Evolutionary conservation across 2,329 filamentous ascomycete species (phyloP).

Genomic region (Purpureocillium lavendulum): DNA sequence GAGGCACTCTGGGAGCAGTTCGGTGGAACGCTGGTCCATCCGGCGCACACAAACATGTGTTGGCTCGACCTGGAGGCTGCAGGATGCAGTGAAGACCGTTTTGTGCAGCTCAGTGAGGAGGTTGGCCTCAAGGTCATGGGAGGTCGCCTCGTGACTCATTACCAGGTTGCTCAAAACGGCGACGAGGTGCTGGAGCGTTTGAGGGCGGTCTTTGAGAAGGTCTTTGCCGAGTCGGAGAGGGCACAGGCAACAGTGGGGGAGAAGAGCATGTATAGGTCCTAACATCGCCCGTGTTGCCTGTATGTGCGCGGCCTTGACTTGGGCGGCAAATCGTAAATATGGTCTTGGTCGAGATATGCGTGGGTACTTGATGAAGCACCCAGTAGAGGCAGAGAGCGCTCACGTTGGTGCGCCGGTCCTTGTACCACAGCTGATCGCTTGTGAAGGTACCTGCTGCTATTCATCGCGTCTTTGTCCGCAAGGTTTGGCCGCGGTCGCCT

Average conservation of each 20-base stretch:
- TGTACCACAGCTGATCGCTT: too few species aligned
- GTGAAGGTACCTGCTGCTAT: too few species aligned
- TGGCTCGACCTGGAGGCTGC: conserved; percentile 68
- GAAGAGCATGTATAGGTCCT: conserved; percentile 2
- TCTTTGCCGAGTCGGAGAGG: conserved; percentile 15
- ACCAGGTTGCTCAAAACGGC: conserved; percentile 53
- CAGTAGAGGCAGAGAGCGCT: too few species aligned
- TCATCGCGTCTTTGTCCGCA: too few species aligned
- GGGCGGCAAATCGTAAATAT: too few species aligned
- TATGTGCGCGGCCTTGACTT: too few species aligned
- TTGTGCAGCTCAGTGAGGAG: conserved; percentile 30
- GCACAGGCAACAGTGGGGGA: neutral
- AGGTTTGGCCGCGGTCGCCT: too few species aligned
- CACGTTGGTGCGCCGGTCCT: too few species aligned
- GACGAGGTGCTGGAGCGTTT: conserved; percentile 52
- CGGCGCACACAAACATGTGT: conserved; percentile 86
- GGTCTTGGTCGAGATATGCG: too few species aligned
- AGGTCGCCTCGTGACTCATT: conserved; percentile 38
- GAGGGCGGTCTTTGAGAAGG: conserved; percentile 41
- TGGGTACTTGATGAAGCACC: too few species aligned
- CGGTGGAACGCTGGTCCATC: conserved; percentile 60
- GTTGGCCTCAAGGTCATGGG: conserved; percentile 33
- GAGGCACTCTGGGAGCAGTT: conserved; percentile 63
- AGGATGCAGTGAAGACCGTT: conserved; percentile 30
- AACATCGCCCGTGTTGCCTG: too few species aligned